Evolutionary conservation across 768 basidiomycete species (phyloP), one percentile per base, ranked within the genome.

Genomic region (Kwoniella newhampshirensis): DNA sequence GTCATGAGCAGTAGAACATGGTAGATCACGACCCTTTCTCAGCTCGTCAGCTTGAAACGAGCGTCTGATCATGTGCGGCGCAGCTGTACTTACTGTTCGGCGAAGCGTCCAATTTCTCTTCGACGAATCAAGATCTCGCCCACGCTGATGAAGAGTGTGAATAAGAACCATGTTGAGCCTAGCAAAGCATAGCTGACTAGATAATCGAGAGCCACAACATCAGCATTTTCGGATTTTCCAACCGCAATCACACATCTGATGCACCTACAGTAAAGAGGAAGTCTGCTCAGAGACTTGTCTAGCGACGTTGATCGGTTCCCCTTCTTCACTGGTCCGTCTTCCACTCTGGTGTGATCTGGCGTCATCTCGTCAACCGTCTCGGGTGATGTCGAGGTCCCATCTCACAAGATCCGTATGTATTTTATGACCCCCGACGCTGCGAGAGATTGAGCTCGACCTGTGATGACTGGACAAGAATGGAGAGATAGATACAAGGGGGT

Each of bases 21-120:
- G 43, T 63, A 64, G 27, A 69, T 53, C 12, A 71, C 21, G 7
- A 66, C 8, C 40, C 74, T 75, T 42, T 39, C 27, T 28, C 40
- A 41, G 37, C 1, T 28, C 13, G n/a, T 50, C 32, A 45, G 23
- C 43, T 25, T 18, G 35, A 7, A 15, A 21, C 0, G n/a, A 37
- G 7, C 13, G 21, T 6, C 17, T 23, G 6, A 5, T 23, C 17
- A 23, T 42, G 41, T 6, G n/a, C n/a, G 41, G 41, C 41, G 6
- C 40, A 35, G 30, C n/a, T n/a, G n/a, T 6, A 58, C 71, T 67
- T 26, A 73, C 71, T 71, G 69, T n/a, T 57, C 55, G n/a, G 64
- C 11, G 48, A 73, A 73, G 18, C 59, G 60, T 27, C 51, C 32
- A 6, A 45, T 37, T 18, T 59, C 60, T 35, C 61, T 53, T 23